A percentile compares a stretch with the other conserved stretches of the same genome.
These are phyloP conservation scores for Lobosporangium transversale DNA, from an alignment of 192 early-diverging fungal genomes.

Conservation along the genomic window DNA sequence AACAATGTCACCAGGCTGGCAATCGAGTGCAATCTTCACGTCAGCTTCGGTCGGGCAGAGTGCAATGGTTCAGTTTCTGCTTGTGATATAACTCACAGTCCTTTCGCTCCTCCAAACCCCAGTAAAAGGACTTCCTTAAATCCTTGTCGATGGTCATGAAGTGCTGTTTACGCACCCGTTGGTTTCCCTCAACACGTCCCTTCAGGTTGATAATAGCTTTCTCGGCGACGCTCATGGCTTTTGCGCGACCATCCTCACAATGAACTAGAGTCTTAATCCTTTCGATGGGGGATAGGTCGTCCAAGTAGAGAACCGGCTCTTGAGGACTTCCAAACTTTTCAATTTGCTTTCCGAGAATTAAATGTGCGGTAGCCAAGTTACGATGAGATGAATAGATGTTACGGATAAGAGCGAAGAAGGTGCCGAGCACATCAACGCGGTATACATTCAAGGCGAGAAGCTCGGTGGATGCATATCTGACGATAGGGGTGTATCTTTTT, in stretches of 20 bases:
- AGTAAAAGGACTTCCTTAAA: background rate
- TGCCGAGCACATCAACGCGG: background rate
- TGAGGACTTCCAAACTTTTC: background rate
- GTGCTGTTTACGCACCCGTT: background rate
- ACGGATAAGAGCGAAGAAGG: background rate
- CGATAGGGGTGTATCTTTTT: background rate
- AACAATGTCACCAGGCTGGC: background rate
- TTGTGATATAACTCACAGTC: background rate
- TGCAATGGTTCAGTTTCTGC: background rate
- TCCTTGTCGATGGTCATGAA: background rate
- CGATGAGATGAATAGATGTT: constrained; percentile 1
- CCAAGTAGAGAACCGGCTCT: background rate
- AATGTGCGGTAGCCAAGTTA: background rate
- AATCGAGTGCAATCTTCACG: background rate
- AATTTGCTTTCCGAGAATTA: background rate
- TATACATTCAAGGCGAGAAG: background rate
- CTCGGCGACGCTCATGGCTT: background rate
- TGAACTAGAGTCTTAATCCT: background rate
- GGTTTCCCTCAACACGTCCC: background rate
- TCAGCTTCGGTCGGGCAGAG: background rate
- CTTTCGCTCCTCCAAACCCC: background rate
- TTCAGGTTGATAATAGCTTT: background rate
- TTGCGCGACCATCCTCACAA: background rate
- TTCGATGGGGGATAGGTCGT: background rate
- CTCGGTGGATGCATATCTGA: background rate